Evolutionary conservation across 495 filamentous ascomycete species (phyloP).

Genomic region (Halenospora varia): DNA sequence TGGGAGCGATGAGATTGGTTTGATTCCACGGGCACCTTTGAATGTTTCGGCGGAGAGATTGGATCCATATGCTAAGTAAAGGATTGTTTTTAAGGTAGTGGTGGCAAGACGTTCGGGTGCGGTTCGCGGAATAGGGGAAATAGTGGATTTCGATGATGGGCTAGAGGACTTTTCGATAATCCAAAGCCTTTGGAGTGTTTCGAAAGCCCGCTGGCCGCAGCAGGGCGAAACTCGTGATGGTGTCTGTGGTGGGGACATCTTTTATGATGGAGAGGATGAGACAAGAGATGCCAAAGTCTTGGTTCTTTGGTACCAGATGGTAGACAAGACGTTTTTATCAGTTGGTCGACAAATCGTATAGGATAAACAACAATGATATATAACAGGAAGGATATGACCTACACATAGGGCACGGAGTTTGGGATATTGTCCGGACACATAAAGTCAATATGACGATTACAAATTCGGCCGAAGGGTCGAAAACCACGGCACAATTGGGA

Average conservation of each 20-base stretch:
- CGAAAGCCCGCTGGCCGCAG: not conserved
- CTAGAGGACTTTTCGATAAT: not conserved
- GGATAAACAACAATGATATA: no score
- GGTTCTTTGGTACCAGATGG: not conserved
- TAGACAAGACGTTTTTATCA: no score
- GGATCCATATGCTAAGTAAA: conserved; percentile 95
- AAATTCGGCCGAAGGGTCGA: no score
- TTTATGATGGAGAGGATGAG: not conserved
- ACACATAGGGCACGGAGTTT: no score
- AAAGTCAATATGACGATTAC: no score
- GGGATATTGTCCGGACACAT: no score
- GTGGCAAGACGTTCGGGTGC: conserved; percentile 9
- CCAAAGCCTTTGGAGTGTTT: not conserved
- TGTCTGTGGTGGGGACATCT: not conserved
- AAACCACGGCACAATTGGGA: not conserved
- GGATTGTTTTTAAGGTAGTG: conserved; percentile 45
- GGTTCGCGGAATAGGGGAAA: not conserved
- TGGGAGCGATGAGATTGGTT: conserved; percentile 70
- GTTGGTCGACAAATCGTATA: no score
- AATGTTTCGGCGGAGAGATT: conserved; percentile 79
- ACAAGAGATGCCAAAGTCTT: not conserved
- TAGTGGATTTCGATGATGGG: not conserved
- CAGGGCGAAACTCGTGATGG: not conserved
- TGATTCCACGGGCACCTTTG: conserved; percentile 67
- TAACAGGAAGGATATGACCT: no score